Evolutionary conservation across 2,329 filamentous ascomycete species (phyloP).

Genomic region (Claviceps monticola): DNA sequence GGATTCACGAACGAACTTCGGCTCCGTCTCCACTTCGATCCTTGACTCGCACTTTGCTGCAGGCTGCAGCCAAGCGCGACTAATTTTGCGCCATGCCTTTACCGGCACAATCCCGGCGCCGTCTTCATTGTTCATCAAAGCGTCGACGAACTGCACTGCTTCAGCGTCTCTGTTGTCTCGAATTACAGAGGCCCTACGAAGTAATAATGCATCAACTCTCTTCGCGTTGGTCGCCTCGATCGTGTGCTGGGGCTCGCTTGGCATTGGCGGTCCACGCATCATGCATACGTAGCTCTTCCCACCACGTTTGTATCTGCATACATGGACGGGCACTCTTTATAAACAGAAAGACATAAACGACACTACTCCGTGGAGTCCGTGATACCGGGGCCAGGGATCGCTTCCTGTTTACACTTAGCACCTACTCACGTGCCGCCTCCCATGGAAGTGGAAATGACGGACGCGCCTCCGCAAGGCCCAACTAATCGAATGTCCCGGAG

Average conservation of each 20-base stretch:
- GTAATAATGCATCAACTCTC: conserved; percentile 1
- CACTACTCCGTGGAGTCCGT: neutral
- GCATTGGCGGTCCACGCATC: neutral
- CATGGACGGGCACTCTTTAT: neutral
- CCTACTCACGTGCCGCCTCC: too few species aligned
- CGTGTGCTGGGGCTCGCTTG: neutral
- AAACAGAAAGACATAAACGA: neutral
- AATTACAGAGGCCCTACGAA: neutral
- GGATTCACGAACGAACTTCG: neutral
- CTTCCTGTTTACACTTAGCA: neutral
- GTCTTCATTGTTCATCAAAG: conserved; percentile 4
- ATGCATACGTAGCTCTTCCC: neutral
- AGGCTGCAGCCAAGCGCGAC: conserved; percentile 4
- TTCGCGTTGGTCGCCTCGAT: conserved; percentile 2
- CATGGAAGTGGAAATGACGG: too few species aligned
- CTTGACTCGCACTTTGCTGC: neutral
- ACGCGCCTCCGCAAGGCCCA: too few species aligned
- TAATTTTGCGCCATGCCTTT: conserved; percentile 4
- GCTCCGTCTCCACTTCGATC: neutral
- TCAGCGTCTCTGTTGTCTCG: neutral
- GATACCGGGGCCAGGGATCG: neutral
- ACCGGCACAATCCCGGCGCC: conserved; percentile 3
- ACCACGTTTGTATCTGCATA: neutral
- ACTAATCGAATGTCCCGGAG: too few species aligned
- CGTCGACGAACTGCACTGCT: neutral